Evolutionary conservation across 148 eudicot species (phyloP), one percentile per base, ranked within the genome.

Genomic region (Diospyros kaki): DNA sequence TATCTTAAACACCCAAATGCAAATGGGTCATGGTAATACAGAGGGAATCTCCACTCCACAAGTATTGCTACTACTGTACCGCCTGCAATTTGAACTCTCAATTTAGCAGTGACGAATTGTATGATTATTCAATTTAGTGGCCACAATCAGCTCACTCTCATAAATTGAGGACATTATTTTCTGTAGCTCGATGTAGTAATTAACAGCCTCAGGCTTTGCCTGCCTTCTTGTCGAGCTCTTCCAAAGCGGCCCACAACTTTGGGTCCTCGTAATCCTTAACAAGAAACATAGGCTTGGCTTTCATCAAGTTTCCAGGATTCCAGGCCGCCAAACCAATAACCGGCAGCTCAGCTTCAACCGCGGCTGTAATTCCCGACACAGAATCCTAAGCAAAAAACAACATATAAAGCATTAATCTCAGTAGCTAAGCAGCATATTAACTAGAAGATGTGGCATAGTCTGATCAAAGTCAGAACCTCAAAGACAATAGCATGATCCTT

Each of bases 311-410:
- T 59, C 85, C 92, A 0, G 97, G 97, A 71, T 94, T 94, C 84
- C 98, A 77, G 56, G 92, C 87, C 56, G 84, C 73, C 73, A 94
- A 78, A 38, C 97, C 98, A 55, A 94, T 81, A 45, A 94, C 97
- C 6, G 98, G 98, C 89, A 91, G 88, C 72, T 97, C 96, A 58
- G 98, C 97, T 12, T 92, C 97, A 8, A 91, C 93, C 13, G 97
- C 98, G 46, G 97, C 98, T 84, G 77, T 90, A 63, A 90, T 94
- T 68, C 98, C 97, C 38, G 98, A 94, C 48, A 83, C 88, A 58
- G 97, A 94, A 78, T 94, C 98, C 98, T 91, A 67, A 43, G 65
- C 28, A 66, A 41, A 41, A 74, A 62, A 48, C n/a, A 65, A 78
- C 55, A 51, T 54, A 6, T 51, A 13, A 61, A 71, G 51, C 4